phyloP scores from a whole-genome alignment of 2,329 filamentous ascomycete species.

The Aspergillus ochraceus region DNA sequence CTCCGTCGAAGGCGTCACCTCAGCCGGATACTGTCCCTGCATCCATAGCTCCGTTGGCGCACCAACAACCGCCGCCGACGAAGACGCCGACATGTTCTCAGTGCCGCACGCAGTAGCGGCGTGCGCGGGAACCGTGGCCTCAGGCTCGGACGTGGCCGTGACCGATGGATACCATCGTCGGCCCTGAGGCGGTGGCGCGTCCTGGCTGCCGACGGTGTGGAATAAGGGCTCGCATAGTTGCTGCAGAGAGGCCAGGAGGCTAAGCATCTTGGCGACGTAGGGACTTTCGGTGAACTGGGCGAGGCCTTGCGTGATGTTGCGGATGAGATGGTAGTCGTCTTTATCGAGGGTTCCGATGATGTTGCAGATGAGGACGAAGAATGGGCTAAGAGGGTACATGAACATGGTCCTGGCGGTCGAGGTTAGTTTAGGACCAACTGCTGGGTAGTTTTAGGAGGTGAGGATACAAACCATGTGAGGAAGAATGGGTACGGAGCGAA shows the following conservation, averaged over 20 bases:
- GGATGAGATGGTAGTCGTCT: slow-evolving; percentile 21
- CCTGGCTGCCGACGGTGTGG: not conserved
- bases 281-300: slow-evolving; percentile 19
- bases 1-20: slow-evolving; percentile 10
- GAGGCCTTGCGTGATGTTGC: slow-evolving; percentile 16
- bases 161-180: not conserved
- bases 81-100: not conserved
- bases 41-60: not conserved
- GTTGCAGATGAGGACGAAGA: slow-evolving; percentile 28
- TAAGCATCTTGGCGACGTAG: slow-evolving; percentile 18
- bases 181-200: not conserved
- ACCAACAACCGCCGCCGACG: not conserved
- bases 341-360: slow-evolving; percentile 21
- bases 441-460: not conserved
- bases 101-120: not conserved
- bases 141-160: not conserved
- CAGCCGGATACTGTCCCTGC: not conserved
- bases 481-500: slow-evolving; percentile 18
- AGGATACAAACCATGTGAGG: slow-evolving; percentile 17
- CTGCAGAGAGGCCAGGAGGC: slow-evolving; percentile 16
- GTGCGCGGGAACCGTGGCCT: not conserved
- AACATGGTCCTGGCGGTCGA: not conserved
- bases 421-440: too few relatives aligned
- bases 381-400: slow-evolving; percentile 23
- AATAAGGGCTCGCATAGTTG: slow-evolving; percentile 6